phyloP scores from a whole-genome alignment of 2,329 filamentous ascomycete genomes.

The Ceratocystis destructans region DNA sequence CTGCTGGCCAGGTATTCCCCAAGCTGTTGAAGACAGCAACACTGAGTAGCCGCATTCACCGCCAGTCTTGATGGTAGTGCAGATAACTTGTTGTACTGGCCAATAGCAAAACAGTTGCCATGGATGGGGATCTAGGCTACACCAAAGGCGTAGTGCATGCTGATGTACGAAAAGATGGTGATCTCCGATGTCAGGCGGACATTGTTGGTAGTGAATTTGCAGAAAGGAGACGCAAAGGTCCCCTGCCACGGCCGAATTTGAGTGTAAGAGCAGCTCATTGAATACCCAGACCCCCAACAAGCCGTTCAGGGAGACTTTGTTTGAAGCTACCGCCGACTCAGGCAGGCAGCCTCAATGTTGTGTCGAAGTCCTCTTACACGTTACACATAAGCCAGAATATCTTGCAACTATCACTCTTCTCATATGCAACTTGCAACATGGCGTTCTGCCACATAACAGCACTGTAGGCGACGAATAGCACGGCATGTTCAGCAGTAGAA shows the following conservation, averaged over 20 bases:
- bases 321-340: conserved; percentile 68
- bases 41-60: conserved; percentile 69
- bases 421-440: conserved; percentile 43
- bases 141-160: conserved; percentile 67
- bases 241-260: conserved; percentile 58
- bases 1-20: conserved; percentile 56
- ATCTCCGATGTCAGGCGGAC: conserved; percentile 65
- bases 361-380: too few species aligned
- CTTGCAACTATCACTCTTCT: too few species aligned
- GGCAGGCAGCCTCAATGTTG: conserved; percentile 40
- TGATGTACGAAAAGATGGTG: conserved; percentile 63
- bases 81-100: conserved; percentile 63
- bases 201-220: conserved; percentile 55
- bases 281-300: conserved; percentile 73
- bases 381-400: too few species aligned
- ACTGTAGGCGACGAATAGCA: conserved; percentile 71
- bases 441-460: conserved; percentile 63
- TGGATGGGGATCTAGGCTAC: conserved; percentile 62
- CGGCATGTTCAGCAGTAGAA: conserved; percentile 55
- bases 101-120: conserved; percentile 61
- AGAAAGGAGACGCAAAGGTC: conserved; percentile 68
- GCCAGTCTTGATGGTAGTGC: conserved; percentile 66
- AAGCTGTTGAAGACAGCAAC: conserved; percentile 65
- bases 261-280: conserved; percentile 71
- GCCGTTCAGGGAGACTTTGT: conserved; percentile 72